Percentiles rank a stretch among this genome's conserved stretches.
These are phyloP conservation scores for Thelephora aurantiotincta DNA, from an alignment of 768 basidiomycete species.

Conservation along the genomic window DNA sequence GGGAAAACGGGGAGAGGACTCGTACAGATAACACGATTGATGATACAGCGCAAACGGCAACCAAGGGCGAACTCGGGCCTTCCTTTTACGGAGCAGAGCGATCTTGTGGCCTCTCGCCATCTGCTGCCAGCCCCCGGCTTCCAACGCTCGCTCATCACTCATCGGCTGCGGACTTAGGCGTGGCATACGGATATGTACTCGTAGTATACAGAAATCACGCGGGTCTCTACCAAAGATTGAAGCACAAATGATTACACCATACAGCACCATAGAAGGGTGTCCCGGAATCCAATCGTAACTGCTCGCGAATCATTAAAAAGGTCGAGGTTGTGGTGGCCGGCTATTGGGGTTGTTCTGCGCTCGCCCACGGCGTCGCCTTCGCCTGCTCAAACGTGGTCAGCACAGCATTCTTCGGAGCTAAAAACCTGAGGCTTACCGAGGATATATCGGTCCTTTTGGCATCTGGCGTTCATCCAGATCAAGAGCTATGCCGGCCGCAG, in stretches of 20 bases:
- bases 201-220: no score
- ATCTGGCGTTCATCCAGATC: constrained; percentile 87
- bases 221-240: no score
- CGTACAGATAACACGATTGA: neutral
- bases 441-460: constrained; percentile 83
- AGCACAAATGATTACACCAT: no score
- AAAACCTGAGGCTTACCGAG: constrained; percentile 36
- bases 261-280: no score
- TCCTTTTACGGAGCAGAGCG: no score
- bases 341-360: neutral
- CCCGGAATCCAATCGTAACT: no score
- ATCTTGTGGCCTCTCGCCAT: no score
- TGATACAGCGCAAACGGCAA: neutral
- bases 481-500: constrained; percentile 80
- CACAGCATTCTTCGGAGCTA: neutral
- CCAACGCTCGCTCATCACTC: no score
- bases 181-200: neutral
- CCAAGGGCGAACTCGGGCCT: neutral
- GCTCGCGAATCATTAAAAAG: neutral
- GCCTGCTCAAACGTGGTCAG: constrained; percentile 3
- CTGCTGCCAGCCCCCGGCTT: no score
- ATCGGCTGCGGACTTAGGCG: constrained; percentile 2
- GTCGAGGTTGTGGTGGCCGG: no score
- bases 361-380: constrained; percentile 6
- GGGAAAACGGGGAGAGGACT: neutral